A percentile compares a stretch with the other conserved stretches of the same genome.
These are phyloP conservation scores for Mycena vulgaris DNA, from an alignment of 768 basidiomycete species.

Conservation along the genomic window DNA sequence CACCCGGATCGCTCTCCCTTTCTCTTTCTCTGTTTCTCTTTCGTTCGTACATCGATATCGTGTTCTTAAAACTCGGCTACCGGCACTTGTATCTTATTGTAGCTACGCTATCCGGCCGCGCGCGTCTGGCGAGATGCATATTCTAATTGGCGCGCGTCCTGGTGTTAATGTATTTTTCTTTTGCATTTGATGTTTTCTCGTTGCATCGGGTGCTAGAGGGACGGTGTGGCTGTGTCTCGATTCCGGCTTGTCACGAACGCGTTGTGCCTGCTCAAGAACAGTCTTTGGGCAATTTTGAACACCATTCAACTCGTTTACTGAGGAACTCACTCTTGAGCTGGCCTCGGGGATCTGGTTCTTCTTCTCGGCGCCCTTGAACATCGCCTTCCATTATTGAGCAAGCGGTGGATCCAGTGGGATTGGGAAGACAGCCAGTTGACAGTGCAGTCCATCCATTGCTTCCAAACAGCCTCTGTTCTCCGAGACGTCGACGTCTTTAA, in stretches of 20 bases:
- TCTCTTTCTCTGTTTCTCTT: background rate
- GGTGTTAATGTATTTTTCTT: too few relatives aligned
- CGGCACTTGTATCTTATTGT: too few relatives aligned
- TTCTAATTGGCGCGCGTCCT: too few relatives aligned
- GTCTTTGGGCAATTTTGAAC: too few relatives aligned
- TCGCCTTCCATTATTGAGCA: background rate
- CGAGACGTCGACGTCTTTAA: background rate
- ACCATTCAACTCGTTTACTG: slow-evolving; percentile 1
- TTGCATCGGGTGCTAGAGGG: too few relatives aligned
- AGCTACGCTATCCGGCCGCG: too few relatives aligned
- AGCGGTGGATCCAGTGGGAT: background rate
- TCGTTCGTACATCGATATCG: background rate
- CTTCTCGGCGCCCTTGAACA: background rate
- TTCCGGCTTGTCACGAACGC: too few relatives aligned
- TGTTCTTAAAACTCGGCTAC: too few relatives aligned
- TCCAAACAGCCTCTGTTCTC: slow-evolving; percentile 10
- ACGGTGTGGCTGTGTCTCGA: too few relatives aligned
- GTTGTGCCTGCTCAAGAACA: too few relatives aligned
- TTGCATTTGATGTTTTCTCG: too few relatives aligned
- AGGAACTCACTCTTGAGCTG: background rate
- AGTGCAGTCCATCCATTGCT: background rate
- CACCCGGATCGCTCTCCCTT: background rate
- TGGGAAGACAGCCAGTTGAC: background rate
- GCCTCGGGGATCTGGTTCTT: background rate
- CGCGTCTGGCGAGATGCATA: too few relatives aligned